Evolutionary conservation across 78 protist genomes (phyloP).

Genomic region (Planoprotostelium fungivorum): DNA sequence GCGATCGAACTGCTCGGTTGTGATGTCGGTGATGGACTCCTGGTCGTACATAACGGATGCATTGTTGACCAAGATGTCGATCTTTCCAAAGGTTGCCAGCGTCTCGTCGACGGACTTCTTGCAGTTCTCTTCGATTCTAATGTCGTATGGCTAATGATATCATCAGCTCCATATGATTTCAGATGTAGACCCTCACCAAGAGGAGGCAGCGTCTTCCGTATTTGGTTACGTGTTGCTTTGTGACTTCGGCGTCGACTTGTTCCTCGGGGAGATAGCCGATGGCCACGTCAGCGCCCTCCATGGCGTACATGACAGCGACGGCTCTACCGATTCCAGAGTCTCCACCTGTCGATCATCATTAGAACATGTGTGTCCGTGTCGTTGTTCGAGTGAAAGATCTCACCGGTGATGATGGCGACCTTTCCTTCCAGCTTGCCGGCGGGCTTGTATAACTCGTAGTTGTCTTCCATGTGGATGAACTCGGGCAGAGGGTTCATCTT

Average conservation of each 20-base stretch:
- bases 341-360: no score
- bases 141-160: neutral
- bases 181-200: neutral
- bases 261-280: constrained; percentile 16
- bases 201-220: constrained; percentile 20
- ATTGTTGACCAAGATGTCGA: constrained; percentile 32
- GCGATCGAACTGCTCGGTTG: constrained; percentile 8
- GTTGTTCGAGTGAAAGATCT: no score
- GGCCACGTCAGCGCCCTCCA: constrained; percentile 35
- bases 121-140: neutral
- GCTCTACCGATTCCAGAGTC: constrained; percentile 48
- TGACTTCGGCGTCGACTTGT: constrained; percentile 35
- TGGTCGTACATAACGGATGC: constrained; percentile 17
- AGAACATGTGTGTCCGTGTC: no score
- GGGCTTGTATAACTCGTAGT: constrained; percentile 13
- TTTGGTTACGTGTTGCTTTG: constrained; percentile 20
- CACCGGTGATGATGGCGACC: constrained; percentile 25
- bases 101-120: neutral
- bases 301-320: constrained; percentile 33
- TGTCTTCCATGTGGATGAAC: constrained; percentile 1
- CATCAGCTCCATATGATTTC: neutral
- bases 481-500: neutral
- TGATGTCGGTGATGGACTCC: neutral
- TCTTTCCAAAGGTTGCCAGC: neutral
- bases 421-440: constrained; percentile 19